These are phyloP conservation scores for Kwoniella botswanensis DNA, from an alignment of 768 basidiomycete genomes.

Conservation along the genomic window DNA sequence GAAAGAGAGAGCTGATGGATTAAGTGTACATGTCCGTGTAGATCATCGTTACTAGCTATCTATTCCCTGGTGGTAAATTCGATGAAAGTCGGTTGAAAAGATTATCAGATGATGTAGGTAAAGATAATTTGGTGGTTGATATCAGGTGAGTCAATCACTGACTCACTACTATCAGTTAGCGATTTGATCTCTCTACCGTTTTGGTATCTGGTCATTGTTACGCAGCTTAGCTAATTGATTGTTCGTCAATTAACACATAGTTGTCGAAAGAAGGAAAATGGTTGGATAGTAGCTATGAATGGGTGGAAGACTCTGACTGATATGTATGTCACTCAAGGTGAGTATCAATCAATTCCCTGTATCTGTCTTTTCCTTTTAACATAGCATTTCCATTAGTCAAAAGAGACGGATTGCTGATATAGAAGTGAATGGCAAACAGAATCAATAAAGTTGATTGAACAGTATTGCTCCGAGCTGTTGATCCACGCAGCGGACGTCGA, in stretches of 20 bases:
- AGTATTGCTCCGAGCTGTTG: constrained; percentile 90
- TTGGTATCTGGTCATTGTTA: not conserved
- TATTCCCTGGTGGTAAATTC: constrained; percentile 85
- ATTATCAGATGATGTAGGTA: constrained; percentile 72
- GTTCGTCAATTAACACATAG: constrained; percentile 59
- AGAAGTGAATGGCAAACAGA: constrained; percentile 57
- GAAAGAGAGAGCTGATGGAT: too few relatives aligned
- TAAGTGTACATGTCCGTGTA: constrained; percentile 56
- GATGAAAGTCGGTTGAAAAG: constrained; percentile 71
- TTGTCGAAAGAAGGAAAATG: constrained; percentile 75
- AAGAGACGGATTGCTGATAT: too few relatives aligned
- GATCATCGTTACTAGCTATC: constrained; percentile 97
- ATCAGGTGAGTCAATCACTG: constrained; percentile 69
- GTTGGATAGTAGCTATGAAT: constrained; percentile 97
- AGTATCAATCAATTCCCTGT: not conserved
- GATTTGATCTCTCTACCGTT: not conserved
- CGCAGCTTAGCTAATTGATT: too few relatives aligned
- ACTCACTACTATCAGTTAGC: not conserved
- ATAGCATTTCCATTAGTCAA: too few relatives aligned
- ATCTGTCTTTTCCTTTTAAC: too few relatives aligned
- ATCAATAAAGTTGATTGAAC: constrained; percentile 73
- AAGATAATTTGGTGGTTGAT: constrained; percentile 88
- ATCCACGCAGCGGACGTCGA: constrained; percentile 99
- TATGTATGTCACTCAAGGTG: constrained; percentile 70
- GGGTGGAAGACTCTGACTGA: constrained; percentile 97